phyloP scores from a whole-genome alignment of 2,329 filamentous ascomycete species.

The Achaetomium macrosporum region DNA sequence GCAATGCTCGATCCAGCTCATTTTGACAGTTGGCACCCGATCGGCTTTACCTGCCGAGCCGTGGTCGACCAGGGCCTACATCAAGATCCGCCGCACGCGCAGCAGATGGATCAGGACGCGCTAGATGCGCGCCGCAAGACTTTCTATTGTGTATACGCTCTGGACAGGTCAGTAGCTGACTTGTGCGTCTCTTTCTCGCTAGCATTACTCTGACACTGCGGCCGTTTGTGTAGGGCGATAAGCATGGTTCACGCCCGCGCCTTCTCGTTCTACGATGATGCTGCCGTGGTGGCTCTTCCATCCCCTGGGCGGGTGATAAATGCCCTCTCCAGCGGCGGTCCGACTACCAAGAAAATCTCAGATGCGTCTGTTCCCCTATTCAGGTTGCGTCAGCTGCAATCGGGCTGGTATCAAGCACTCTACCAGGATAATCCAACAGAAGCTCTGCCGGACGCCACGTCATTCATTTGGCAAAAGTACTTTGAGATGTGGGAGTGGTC shows the following conservation, averaged over 20 bases:
- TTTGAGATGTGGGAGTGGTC: slow-evolving; percentile 76
- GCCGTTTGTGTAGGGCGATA: slow-evolving; percentile 55
- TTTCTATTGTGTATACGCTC: slow-evolving; percentile 84
- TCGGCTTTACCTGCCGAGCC: slow-evolving; percentile 82
- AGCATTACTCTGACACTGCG: slow-evolving; percentile 12
- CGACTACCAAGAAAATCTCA: slow-evolving; percentile 44
- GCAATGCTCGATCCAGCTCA: slow-evolving; percentile 84
- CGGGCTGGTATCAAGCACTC: slow-evolving; percentile 81
- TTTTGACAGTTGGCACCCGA: slow-evolving; percentile 90
- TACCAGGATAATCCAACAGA: slow-evolving; percentile 67
- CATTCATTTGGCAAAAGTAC: slow-evolving; percentile 71
- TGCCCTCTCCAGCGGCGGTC: slow-evolving; percentile 36
- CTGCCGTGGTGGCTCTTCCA: slow-evolving; percentile 75
- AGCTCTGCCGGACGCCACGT: slow-evolving; percentile 61
- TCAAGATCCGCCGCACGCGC: slow-evolving; percentile 74
- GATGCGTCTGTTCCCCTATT: slow-evolving; percentile 74
- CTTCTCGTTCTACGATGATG: slow-evolving; percentile 91
- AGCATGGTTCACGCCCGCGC: slow-evolving; percentile 82
- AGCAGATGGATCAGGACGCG: slow-evolving; percentile 59
- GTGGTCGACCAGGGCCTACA: slow-evolving; percentile 88
- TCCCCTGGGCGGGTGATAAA: slow-evolving; percentile 36
- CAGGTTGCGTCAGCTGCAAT: slow-evolving; percentile 77
- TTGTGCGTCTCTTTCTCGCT: background rate
- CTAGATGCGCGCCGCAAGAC: slow-evolving; percentile 75
- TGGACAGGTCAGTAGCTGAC: slow-evolving; percentile 62